Evolutionary conservation across 192 early-diverging fungal genomes (phyloP).

Genomic region (Mycoemilia scoparia): DNA sequence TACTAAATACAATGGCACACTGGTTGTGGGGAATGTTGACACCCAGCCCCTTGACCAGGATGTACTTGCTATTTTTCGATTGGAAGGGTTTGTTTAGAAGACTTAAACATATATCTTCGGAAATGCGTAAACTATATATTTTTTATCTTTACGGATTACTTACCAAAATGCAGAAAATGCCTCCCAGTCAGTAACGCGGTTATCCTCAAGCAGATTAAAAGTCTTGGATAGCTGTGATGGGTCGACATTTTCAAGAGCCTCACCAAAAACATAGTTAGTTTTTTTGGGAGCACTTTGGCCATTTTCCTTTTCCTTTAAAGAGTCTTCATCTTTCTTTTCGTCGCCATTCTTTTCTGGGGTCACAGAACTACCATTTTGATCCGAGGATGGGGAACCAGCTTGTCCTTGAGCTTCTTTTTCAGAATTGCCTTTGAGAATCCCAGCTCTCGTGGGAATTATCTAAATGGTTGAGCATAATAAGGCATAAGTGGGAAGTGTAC

Average conservation of each 20-base stretch:
- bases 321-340: neutral
- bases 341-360: neutral
- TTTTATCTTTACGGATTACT: neutral
- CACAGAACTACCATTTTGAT: neutral
- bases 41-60: slow-evolving; percentile 57
- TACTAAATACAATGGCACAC: slow-evolving; percentile 51
- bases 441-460: too few species aligned
- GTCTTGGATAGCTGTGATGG: slow-evolving; percentile 12
- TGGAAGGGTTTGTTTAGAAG: neutral
- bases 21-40: slow-evolving; percentile 61
- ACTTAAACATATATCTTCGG: slow-evolving; percentile 2
- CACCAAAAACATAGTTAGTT: slow-evolving; percentile 18
- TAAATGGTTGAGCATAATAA: too few species aligned
- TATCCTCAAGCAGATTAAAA: slow-evolving; percentile 34
- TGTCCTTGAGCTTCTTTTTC: slow-evolving; percentile 1
- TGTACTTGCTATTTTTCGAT: slow-evolving; percentile 35
- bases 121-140: slow-evolving; percentile 4
- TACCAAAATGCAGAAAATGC: slow-evolving; percentile 53
- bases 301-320: neutral
- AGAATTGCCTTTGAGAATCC: slow-evolving; percentile 1
- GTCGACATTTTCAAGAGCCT: slow-evolving; percentile 13
- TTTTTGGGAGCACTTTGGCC: neutral
- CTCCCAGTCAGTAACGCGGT: slow-evolving; percentile 51
- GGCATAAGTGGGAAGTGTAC: too few species aligned
- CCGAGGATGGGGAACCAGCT: neutral